Evolutionary conservation across 176 grass and related monocot species (phyloP).

Genomic region (Aegilops bicornis): DNA sequence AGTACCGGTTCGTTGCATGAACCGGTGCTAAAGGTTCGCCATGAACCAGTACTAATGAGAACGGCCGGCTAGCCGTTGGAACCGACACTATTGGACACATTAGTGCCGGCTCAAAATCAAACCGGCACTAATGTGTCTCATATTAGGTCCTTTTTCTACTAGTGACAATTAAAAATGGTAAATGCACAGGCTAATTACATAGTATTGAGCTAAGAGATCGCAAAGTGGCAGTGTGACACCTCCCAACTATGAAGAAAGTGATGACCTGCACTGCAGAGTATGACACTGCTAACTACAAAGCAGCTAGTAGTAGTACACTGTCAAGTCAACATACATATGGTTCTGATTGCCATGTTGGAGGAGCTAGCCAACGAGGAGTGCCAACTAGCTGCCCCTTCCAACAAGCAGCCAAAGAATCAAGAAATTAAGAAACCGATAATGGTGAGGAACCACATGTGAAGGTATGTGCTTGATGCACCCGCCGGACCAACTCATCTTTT

Average conservation of each 20-base stretch:
- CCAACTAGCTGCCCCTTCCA: not conserved
- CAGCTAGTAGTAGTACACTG: not conserved
- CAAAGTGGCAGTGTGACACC: not conserved
- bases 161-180: not conserved
- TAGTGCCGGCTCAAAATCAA: too few species aligned
- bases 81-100: too few species aligned
- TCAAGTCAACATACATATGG: not conserved
- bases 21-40: too few species aligned
- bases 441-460: not conserved
- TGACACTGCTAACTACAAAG: not conserved
- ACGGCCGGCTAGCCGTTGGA: too few species aligned
- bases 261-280: not conserved
- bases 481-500: not conserved
- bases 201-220: not conserved
- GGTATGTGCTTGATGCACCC: not conserved
- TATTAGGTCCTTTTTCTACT: too few species aligned
- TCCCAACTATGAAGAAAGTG: too few species aligned
- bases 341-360: too few species aligned
- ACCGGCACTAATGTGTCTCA: too few species aligned
- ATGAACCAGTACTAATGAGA: too few species aligned
- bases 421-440: not conserved
- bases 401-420: not conserved
- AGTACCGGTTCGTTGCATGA: too few species aligned
- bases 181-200: not conserved
- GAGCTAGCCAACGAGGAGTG: not conserved